phyloP scores from a whole-genome alignment of 1,139 yeast species.

The Candida labiduridarum region DNA sequence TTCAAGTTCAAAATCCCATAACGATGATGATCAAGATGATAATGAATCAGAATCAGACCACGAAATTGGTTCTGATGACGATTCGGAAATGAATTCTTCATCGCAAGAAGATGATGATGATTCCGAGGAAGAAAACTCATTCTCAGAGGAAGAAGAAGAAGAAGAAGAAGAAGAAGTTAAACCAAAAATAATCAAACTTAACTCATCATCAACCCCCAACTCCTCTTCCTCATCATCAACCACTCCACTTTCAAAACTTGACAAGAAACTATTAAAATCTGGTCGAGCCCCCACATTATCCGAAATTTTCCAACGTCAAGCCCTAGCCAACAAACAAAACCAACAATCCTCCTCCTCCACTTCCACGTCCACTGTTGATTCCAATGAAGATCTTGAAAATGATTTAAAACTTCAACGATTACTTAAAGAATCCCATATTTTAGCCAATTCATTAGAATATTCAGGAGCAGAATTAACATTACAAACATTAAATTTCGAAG shows the following conservation, averaged over 20 bases:
- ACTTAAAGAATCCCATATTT: conserved; percentile 81
- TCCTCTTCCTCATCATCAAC: conserved; percentile 19
- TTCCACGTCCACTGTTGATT: conserved; percentile 33
- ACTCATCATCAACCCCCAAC: conserved; percentile 26
- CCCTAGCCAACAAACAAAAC: conserved; percentile 19
- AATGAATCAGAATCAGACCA: conserved; percentile 7
- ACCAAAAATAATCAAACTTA: conserved; percentile 42
- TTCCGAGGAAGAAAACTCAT: conserved; percentile 4
- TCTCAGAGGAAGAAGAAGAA: conserved; percentile 15
- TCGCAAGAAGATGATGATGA: conserved; percentile 24
- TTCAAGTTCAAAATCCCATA: conserved; percentile 8
- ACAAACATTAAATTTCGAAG: conserved; percentile 64
- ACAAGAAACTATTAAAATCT: conserved; percentile 34
- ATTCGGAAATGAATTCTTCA: conserved; percentile 5
- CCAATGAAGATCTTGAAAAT: conserved; percentile 62
- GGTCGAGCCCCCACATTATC: conserved; percentile 47
- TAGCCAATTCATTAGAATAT: conserved; percentile 55
- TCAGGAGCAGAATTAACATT: conserved; percentile 82
- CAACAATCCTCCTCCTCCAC: neutral
- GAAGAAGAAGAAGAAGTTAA: conserved; percentile 16
- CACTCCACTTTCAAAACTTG: conserved; percentile 26
- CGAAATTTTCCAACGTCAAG: conserved; percentile 34
- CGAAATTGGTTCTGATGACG: conserved; percentile 5
- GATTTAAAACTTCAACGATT: conserved; percentile 84
- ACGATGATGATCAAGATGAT: conserved; percentile 9